phyloP scores from a whole-genome alignment of 2,329 filamentous ascomycete genomes.

The Fusarium longipes region DNA sequence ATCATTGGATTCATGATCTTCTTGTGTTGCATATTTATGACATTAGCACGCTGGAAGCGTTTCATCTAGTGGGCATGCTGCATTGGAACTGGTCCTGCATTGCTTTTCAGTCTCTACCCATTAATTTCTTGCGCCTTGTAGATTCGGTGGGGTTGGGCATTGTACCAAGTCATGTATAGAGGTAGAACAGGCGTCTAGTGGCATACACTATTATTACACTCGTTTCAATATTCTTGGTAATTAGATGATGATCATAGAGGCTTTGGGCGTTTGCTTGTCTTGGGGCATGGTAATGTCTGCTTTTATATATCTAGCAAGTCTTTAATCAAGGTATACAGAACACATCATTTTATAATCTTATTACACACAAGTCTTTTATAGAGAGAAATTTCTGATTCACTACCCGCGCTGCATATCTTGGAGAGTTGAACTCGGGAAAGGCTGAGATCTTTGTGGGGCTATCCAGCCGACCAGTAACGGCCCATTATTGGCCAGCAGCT shows the following conservation, averaged over 20 bases:
- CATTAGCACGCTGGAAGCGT: conserved; percentile 58
- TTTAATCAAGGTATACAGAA: background rate
- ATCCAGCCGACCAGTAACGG: background rate
- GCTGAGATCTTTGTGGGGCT: conserved; percentile 26
- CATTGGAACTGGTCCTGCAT: background rate
- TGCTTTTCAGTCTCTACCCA: conserved; percentile 7
- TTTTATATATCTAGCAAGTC: background rate
- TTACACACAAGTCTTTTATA: background rate
- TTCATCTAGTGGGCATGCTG: conserved; percentile 59
- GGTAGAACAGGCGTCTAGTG: conserved; percentile 4
- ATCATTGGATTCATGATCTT: conserved; percentile 59
- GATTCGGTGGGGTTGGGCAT: conserved; percentile 20
- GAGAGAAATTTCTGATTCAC: background rate
- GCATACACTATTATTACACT: conserved; percentile 15
- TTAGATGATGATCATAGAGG: conserved; percentile 23
- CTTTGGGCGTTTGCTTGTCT: conserved; percentile 4
- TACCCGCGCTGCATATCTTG: background rate
- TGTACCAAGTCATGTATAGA: conserved; percentile 24
- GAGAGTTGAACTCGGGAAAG: background rate
- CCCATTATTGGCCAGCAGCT: conserved; percentile 33
- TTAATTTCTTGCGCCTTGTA: conserved; percentile 30
- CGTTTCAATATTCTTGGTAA: conserved; percentile 21
- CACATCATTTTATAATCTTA: background rate
- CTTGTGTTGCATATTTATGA: conserved; percentile 61
- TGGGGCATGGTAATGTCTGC: background rate